phyloP scores from a whole-genome alignment of 768 basidiomycete species.

The Podaxis mareebaensis region DNA sequence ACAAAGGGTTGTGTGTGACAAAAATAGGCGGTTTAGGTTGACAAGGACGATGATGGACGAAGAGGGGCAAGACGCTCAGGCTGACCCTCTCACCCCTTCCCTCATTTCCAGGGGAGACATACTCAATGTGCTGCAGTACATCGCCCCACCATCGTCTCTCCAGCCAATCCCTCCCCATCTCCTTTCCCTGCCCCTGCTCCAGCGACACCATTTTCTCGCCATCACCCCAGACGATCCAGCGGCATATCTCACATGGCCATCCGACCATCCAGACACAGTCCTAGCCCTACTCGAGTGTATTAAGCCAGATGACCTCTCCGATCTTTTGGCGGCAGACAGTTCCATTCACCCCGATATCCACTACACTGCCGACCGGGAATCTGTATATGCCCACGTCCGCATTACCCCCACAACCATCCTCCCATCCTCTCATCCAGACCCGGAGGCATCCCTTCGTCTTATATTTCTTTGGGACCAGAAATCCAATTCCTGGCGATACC shows the following conservation, averaged over 20 bases:
- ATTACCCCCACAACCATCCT: slow-evolving; percentile 34
- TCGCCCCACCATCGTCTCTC: slow-evolving; percentile 48
- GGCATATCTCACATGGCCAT: slow-evolving; percentile 73
- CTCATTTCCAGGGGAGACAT: slow-evolving; percentile 38
- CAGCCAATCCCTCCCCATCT: slow-evolving; percentile 55
- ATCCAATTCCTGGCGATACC: slow-evolving; percentile 62
- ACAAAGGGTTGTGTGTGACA: slow-evolving; percentile 22
- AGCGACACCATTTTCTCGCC: slow-evolving; percentile 66
- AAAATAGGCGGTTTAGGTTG: slow-evolving; percentile 29
- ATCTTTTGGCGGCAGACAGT: slow-evolving; percentile 17
- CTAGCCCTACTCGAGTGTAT: slow-evolving; percentile 35
- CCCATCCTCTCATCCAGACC: slow-evolving; percentile 18
- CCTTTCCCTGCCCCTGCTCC: slow-evolving; percentile 56
- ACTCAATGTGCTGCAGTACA: slow-evolving; percentile 54
- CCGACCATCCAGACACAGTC: slow-evolving; percentile 34
- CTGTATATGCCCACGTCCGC: slow-evolving; percentile 56
- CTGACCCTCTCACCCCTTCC: not conserved
- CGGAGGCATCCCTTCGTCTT: slow-evolving; percentile 44
- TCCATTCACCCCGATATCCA: slow-evolving; percentile 22
- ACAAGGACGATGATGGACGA: slow-evolving; percentile 18
- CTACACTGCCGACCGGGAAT: slow-evolving; percentile 50
- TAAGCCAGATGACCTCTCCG: slow-evolving; percentile 5
- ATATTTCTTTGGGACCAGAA: slow-evolving; percentile 65
- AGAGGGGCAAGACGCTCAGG: not conserved
- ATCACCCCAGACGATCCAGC: slow-evolving; percentile 49